phyloP scores from a whole-genome alignment of 345 rosid genomes.

The Isatis tinctoria region DNA sequence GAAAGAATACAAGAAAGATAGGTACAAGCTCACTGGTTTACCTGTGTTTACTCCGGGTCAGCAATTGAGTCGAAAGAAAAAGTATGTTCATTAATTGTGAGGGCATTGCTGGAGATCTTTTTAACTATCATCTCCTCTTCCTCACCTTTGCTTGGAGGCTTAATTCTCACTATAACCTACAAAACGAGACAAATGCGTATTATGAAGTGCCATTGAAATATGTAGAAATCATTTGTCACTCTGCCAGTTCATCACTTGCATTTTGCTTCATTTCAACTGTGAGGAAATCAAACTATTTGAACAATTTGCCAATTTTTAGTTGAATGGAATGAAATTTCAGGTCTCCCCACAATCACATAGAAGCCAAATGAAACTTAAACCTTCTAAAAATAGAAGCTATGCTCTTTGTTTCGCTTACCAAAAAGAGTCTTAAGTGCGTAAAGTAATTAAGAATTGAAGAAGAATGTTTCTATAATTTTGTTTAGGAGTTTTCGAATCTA shows the following conservation, averaged over 20 bases:
- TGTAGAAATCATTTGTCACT: not conserved
- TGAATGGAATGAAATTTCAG: not conserved
- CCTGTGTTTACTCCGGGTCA: conserved; percentile 76
- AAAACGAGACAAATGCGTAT: conserved; percentile 6
- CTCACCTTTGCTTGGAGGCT: conserved; percentile 71
- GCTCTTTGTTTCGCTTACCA: no score
- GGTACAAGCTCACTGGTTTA: not conserved
- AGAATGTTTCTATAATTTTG: no score
- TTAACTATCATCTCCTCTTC: no score
- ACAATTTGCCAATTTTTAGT: no score
- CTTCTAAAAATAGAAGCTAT: no score
- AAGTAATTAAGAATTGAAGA: no score
- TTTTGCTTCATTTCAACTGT: not conserved
- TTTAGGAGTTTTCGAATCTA: no score
- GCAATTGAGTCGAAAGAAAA: conserved; percentile 89
- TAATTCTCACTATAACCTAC: conserved; percentile 87
- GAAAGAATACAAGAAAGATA: not conserved
- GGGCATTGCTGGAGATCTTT: conserved; percentile 55
- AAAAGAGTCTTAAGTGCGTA: no score
- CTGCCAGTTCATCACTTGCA: not conserved
- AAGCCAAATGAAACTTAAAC: no score
- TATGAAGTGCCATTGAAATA: no score
- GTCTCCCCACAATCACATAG: no score
- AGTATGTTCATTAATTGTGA: conserved; percentile 69
- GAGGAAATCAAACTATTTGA: not conserved